A percentile compares a stretch with the other conserved stretches of the same genome.
Conservation (phyloP, 1,284 basidiomycete species). For the Pholiota adiposa region DNA sequence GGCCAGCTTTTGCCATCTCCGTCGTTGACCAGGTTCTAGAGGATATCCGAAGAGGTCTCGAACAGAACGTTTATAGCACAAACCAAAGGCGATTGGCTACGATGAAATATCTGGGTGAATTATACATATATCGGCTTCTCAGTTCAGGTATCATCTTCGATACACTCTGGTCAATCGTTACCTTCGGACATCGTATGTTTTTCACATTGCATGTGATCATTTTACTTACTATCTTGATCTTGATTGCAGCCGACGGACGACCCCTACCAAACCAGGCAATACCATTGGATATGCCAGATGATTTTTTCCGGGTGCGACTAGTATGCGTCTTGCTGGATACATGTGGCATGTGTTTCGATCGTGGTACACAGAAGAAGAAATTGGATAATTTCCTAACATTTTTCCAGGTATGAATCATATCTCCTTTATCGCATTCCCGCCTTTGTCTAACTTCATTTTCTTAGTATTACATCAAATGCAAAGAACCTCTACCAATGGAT, state of each 20-base stretch:
- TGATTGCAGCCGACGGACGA: constrained; percentile 76
- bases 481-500: constrained; percentile 91
- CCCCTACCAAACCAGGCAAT: constrained; percentile 83
- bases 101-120: constrained; percentile 93
- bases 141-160: constrained; percentile 92
- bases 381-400: constrained; percentile 92
- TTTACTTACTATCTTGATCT: constrained; percentile 8
- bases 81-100: constrained; percentile 94
- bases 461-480: constrained; percentile 89
- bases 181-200: constrained; percentile 91
- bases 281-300: constrained; percentile 89
- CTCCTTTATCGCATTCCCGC: not conserved
- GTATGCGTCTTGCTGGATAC: constrained; percentile 94
- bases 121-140: constrained; percentile 96
- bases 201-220: constrained; percentile 2
- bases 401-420: constrained; percentile 73
- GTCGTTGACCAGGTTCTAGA: constrained; percentile 96
- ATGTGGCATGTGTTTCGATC: constrained; percentile 97
- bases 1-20: constrained; percentile 84
- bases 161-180: constrained; percentile 93
- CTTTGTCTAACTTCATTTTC: constrained; percentile 15
- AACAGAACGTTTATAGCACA: constrained; percentile 93
- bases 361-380: constrained; percentile 88
- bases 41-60: constrained; percentile 88
- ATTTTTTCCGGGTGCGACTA: constrained; percentile 94